phyloP scores from a whole-genome alignment of 768 basidiomycete genomes.

The Kwoniella bestiolae region DNA sequence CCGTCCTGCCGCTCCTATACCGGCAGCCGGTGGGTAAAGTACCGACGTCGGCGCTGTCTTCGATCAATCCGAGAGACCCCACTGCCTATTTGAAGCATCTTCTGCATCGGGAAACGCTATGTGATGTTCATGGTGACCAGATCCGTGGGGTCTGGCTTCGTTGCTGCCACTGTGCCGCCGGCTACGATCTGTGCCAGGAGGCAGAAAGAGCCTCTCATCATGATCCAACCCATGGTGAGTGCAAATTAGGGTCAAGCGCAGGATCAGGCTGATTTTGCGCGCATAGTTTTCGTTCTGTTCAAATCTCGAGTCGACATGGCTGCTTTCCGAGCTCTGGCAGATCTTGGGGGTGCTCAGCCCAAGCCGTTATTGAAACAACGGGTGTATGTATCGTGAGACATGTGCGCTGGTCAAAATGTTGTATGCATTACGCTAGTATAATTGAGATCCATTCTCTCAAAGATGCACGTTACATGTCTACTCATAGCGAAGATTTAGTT shows the following conservation, averaged over 20 bases:
- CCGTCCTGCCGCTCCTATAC: slow-evolving; percentile 69
- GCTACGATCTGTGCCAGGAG: slow-evolving; percentile 78
- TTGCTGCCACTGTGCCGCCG: slow-evolving; percentile 76
- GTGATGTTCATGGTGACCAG: slow-evolving; percentile 80
- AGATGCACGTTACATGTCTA: too few species aligned
- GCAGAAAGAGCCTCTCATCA: slow-evolving; percentile 84
- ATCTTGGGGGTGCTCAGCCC: slow-evolving; percentile 63
- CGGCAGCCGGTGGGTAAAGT: slow-evolving; percentile 35
- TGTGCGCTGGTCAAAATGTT: too few species aligned
- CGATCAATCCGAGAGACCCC: slow-evolving; percentile 25
- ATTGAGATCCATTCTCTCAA: too few species aligned
- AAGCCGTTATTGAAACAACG: slow-evolving; percentile 69
- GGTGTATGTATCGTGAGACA: slow-evolving; percentile 60
- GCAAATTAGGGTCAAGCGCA: neutral
- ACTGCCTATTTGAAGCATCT: slow-evolving; percentile 51
- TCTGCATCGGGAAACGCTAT: slow-evolving; percentile 65
- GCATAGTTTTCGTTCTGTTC: slow-evolving; percentile 75
- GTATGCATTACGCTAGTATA: neutral
- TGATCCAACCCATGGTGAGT: slow-evolving; percentile 68
- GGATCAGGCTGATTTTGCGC: neutral
- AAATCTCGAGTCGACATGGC: slow-evolving; percentile 82
- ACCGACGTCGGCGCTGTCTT: slow-evolving; percentile 21
- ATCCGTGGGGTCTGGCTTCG: slow-evolving; percentile 90
- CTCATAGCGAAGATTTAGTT: too few species aligned
- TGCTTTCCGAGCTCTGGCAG: slow-evolving; percentile 67